Conservation (phyloP, 495 filamentous ascomycete species). For the Aspergillus homomorphus region DNA sequence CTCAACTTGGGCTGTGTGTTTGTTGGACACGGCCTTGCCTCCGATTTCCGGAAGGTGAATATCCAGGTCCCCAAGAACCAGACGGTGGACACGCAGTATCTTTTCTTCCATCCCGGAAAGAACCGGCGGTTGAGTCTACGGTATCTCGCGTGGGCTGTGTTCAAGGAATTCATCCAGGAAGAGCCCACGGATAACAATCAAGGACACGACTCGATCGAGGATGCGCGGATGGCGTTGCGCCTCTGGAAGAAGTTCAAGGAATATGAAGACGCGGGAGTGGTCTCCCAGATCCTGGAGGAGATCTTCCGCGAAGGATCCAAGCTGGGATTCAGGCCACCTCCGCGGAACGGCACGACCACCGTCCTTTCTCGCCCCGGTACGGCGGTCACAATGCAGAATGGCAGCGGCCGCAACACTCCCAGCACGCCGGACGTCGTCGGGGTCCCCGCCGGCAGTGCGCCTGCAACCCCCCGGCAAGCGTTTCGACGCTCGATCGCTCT, state of each 20-base stretch:
- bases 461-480: constrained; percentile 43
- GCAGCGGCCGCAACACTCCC: constrained; percentile 45
- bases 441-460: constrained; percentile 32
- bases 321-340: constrained; percentile 70
- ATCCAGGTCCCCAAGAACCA: constrained; percentile 91
- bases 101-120: constrained; percentile 67
- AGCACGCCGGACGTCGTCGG: constrained; percentile 33
- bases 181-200: constrained; percentile 52
- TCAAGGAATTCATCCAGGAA: constrained; percentile 88
- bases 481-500: constrained; percentile 46
- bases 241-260: constrained; percentile 89
- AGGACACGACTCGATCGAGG: constrained; percentile 87
- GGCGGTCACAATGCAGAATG: constrained; percentile 42
- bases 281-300: constrained; percentile 70
- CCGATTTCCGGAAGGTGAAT: constrained; percentile 96
- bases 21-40: constrained; percentile 85
- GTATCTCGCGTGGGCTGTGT: constrained; percentile 82
- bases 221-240: constrained; percentile 83
- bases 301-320: constrained; percentile 73
- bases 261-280: constrained; percentile 77
- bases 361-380: constrained; percentile 46
- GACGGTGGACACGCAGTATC: constrained; percentile 86
- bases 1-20: constrained; percentile 93
- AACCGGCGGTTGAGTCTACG: constrained; percentile 78
- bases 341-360: constrained; percentile 33